Base-by-base conservation (phyloP, 2,329 filamentous ascomycete species). In the Arthrobotrys iridis region DNA sequence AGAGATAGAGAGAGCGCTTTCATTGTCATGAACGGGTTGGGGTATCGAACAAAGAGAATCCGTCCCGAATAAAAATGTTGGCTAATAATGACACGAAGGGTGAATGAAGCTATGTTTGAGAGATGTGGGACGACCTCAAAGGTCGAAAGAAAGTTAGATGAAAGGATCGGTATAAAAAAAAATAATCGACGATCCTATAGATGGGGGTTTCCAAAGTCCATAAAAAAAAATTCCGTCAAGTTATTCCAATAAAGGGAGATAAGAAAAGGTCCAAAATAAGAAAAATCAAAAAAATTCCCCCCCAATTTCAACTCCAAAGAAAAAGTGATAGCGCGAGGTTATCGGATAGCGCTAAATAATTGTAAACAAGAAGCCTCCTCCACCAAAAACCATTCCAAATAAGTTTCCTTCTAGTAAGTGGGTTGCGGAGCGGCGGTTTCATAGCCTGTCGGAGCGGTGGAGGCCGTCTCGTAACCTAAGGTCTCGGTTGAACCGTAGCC, bases 61-160 rank as follows among this genome's bases (percentile, higher is more conserved):
- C 46, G 48, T 74, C 55, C 50, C 70, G 22, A 43, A 20, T 45
- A 55, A 28, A 20, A 40, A 66, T 62, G 68, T 67, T 74, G 70
- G 55, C 70, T 74, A 74, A 60, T 60, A 65, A 73, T 73, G 55
- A 67, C 70, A 74, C 65, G 62, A 66, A 41, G 18, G 33, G 45
- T 37, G 18, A 35, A 65, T 43, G 18, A 64, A 64, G 59, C n/a
- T 64, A 64, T 13, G 22, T 55, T 22, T 55, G 60, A 65, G 28
- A 35, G 24, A 58, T 48, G 48, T 26, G 50, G 37, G 45, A n/a
- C 10, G 37, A 28, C 24, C 24, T 18, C 4, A 18, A 40, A 55
- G 41, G 10, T 22, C 26, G 15, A 59, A 20, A 20, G 28, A 37
- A 28, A 55, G 18, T 30, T 26, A 26, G 24, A 37, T 24, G 50